Percentiles rank a stretch among this genome's conserved stretches.
Conservation (phyloP, 345 rosid species). For the Combretum micranthum region DNA sequence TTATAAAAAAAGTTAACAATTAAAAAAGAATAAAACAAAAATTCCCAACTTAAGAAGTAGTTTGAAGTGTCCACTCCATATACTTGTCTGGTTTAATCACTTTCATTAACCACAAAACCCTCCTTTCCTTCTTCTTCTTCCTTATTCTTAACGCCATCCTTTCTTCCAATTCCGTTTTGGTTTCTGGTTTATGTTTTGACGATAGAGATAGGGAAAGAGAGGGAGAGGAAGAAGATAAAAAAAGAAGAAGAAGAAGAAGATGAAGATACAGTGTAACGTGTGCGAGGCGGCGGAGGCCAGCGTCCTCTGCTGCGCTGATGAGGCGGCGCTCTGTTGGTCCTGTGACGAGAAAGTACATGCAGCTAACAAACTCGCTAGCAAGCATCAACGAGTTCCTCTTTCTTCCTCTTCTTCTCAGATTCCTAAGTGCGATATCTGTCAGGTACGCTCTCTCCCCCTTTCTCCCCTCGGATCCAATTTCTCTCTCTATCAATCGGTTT, state of each 20-base stretch:
- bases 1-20: too few species aligned
- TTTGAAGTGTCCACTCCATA: too few species aligned
- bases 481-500: not conserved
- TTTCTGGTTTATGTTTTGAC: too few species aligned
- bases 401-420: slow-evolving; percentile 56
- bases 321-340: slow-evolving; percentile 90
- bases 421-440: slow-evolving; percentile 94
- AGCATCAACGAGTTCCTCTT: slow-evolving; percentile 91
- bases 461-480: not conserved
- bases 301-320: slow-evolving; percentile 98
- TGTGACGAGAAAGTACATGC: slow-evolving; percentile 93
- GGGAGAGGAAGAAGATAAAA: too few species aligned
- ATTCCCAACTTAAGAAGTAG: not conserved
- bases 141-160: not conserved
- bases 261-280: slow-evolving; percentile 99
- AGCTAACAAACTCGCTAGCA: slow-evolving; percentile 92
- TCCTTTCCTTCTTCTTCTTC: slow-evolving; percentile 1
- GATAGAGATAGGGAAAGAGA: too few species aligned
- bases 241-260: slow-evolving; percentile 10
- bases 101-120: not conserved
- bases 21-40: not conserved
- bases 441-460: slow-evolving; percentile 26
- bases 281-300: slow-evolving; percentile 90
- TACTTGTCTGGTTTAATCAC: too few species aligned
- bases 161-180: not conserved